Evolutionary conservation across 139 green algal species (phyloP), one percentile per base, ranked within the genome.

Genomic region (Picochlorum costavermella): DNA sequence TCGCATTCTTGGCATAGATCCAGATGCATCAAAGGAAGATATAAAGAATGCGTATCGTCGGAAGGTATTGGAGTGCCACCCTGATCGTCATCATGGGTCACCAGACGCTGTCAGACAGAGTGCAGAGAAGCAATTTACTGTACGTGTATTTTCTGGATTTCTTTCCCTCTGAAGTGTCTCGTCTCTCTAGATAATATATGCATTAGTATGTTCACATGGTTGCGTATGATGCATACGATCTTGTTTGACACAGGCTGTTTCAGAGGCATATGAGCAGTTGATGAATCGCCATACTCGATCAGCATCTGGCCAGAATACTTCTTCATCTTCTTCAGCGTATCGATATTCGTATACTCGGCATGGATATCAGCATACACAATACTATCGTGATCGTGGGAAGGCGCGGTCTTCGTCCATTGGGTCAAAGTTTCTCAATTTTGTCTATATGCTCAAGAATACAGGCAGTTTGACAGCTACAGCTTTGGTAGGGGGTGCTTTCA

Each of bases 41-140:
- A 71, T 89, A 49, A 86, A 84, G 55, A 55, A 61, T 9, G 81
- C 81, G 0, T 89, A 77, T 57, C 51, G 79, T 1, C 23, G 50
- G 20, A 56, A 68, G 17, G 80, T 78, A 0, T 71, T 82, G 43
- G 40, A 72, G 37, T 63, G 80, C 45, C 83, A 89, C 45, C 83
- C 81, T n/a, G 81, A 88, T 73, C 73, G 53, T 63, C 64, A 73
- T 37, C 28, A 23, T 6, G 40, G 17, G 0, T 66, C 70, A 2
- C 26, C 64, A 9, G 70, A 67, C 23, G 4, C 26, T 17, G 57
- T 73, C 6, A 45, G 62, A 13, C 33, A 49, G 16, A 26, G 30
- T 10, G 26, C 68, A 16, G 70, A 67, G 8, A 48, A 58, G 12
- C 33, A 31, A 1, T 76, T 76, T 48, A 48, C 33, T 40, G 33